Evolutionary conservation across 441 rosid genomes (phyloP).

Genomic region (Erodium moschatum): DNA sequence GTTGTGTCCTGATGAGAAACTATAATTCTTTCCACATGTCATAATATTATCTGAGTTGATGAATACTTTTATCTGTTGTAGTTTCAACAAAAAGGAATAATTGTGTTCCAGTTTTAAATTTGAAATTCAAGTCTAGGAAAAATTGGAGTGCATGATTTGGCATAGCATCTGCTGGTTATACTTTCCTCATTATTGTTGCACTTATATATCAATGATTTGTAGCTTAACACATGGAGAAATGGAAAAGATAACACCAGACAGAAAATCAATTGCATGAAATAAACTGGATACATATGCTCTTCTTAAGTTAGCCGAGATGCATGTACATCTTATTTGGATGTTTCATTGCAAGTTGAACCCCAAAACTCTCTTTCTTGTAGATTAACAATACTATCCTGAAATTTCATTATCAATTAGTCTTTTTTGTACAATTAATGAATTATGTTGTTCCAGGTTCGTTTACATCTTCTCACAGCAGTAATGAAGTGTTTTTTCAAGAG

Average conservation of each 20-base stretch:
- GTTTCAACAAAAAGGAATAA: background rate
- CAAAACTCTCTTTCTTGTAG: background rate
- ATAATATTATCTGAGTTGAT: background rate
- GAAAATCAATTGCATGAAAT: background rate
- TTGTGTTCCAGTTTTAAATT: background rate
- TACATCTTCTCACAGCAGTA: slow-evolving; percentile 87
- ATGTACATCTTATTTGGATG: background rate
- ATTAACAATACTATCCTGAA: background rate
- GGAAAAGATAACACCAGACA: background rate
- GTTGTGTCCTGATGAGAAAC: background rate
- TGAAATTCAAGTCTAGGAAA: background rate
- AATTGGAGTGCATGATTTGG: background rate
- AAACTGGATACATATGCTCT: background rate
- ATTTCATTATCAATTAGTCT: background rate
- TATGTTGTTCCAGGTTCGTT: slow-evolving; percentile 59
- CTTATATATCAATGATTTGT: background rate
- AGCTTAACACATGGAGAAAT: background rate
- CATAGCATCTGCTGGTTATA: background rate
- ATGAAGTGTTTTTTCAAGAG: slow-evolving; percentile 95
- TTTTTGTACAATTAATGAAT: slow-evolving; percentile 10
- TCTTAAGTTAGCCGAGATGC: background rate
- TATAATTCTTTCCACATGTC: background rate
- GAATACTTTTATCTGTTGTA: slow-evolving; percentile 1
- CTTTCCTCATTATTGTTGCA: background rate
- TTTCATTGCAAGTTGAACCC: background rate